A percentile compares a stretch with the other conserved stretches of the same genome.
phyloP scores from a whole-genome alignment of 116 monocot species.

The Posidonia oceanica region DNA sequence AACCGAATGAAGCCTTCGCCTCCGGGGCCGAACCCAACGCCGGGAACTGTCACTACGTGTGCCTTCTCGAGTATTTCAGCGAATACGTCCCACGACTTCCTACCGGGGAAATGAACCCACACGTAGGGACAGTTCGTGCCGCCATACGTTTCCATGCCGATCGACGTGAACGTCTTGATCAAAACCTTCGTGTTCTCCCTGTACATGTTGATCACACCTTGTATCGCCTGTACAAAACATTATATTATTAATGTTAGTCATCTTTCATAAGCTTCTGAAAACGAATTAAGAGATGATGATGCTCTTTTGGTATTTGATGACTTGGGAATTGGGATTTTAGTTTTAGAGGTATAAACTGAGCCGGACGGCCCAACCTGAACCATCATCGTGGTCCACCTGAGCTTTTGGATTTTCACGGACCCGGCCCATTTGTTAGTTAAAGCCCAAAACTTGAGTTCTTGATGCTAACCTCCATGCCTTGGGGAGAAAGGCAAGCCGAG shows the following conservation, averaged over 20 bases:
- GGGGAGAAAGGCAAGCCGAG: constrained; percentile 55
- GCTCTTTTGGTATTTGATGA: too few species aligned
- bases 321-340: too few species aligned
- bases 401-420: too few species aligned
- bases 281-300: too few species aligned
- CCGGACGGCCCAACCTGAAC: too few species aligned
- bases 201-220: constrained; percentile 35
- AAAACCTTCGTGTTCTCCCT: constrained; percentile 54
- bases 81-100: constrained; percentile 87
- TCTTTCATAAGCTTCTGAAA: background rate
- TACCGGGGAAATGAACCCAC: constrained; percentile 81
- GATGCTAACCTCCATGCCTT: constrained; percentile 39
- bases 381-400: too few species aligned
- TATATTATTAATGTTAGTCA: background rate
- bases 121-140: constrained; percentile 76
- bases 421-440: too few species aligned
- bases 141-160: constrained; percentile 60
- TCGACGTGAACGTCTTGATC: constrained; percentile 43
- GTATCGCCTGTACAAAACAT: constrained; percentile 30
- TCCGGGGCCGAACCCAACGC: constrained; percentile 76
- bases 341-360: too few species aligned
- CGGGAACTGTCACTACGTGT: constrained; percentile 71
- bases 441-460: background rate
- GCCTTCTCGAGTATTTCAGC: constrained; percentile 77
- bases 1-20: constrained; percentile 88